These are phyloP conservation scores for Acacia acuminata DNA, from an alignment of 306 rosid species.

Conservation along the genomic window DNA sequence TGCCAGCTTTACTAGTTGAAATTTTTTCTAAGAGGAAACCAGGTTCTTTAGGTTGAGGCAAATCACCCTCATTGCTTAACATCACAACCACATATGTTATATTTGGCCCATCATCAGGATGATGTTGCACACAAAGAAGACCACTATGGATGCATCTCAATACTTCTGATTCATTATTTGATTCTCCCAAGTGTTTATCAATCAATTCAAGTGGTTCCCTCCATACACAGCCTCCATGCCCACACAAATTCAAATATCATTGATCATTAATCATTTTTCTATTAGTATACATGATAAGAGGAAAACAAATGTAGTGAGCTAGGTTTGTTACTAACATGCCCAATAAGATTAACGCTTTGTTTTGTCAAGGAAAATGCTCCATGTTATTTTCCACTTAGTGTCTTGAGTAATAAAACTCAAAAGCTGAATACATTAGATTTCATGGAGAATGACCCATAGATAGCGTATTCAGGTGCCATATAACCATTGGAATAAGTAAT, in stretches of 20 bases:
- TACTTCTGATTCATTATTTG: slow-evolving; percentile 7
- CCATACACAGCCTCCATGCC: too few relatives aligned
- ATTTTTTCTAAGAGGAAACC: slow-evolving; percentile 5
- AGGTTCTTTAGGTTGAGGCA: slow-evolving; percentile 50
- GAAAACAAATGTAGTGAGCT: not conserved
- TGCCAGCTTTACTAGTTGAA: not conserved
- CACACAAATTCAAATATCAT: too few relatives aligned
- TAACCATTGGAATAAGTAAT: not conserved
- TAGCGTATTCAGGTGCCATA: not conserved
- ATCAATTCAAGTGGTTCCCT: slow-evolving; percentile 14
- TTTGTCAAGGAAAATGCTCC: not conserved
- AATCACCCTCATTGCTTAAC: slow-evolving; percentile 35
- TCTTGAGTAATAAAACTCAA: not conserved
- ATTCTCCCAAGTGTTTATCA: slow-evolving; percentile 18
- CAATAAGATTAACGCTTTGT: not conserved
- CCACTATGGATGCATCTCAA: slow-evolving; percentile 47
- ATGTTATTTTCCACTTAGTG: not conserved
- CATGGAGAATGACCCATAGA: not conserved
- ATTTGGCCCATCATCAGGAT: slow-evolving; percentile 45
- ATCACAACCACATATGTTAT: slow-evolving; percentile 48
- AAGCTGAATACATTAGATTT: not conserved
- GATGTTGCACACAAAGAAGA: slow-evolving; percentile 52
- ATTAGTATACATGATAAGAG: not conserved
- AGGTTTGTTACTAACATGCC: not conserved
- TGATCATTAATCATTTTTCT: not conserved